Percentiles rank a stretch among this genome's conserved stretches.
Conservation (phyloP, 2,329 filamentous ascomycete genomes). For the Pseudocercospora fijiensis region DNA sequence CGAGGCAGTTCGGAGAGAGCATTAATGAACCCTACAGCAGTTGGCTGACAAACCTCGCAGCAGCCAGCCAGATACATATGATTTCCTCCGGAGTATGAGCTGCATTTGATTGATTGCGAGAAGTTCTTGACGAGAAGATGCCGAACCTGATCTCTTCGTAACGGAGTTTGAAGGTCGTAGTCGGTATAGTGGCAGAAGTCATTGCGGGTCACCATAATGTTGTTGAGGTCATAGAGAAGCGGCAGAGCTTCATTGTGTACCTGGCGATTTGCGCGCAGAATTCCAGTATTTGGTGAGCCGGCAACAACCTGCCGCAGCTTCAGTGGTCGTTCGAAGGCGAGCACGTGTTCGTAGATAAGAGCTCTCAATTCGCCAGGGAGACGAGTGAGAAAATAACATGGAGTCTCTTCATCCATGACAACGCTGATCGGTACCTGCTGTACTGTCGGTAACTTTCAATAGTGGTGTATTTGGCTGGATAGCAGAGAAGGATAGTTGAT, state of each 20-base stretch:
- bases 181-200: conserved; percentile 24
- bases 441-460: background rate
- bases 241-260: conserved; percentile 47
- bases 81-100: conserved; percentile 22
- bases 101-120: conserved; percentile 25
- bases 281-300: conserved; percentile 26
- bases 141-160: conserved; percentile 22
- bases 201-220: conserved; percentile 37
- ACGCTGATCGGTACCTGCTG: background rate
- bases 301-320: conserved; percentile 29
- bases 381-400: conserved; percentile 18
- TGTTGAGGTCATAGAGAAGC: conserved; percentile 48
- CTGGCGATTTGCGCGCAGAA: conserved; percentile 45
- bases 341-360: conserved; percentile 21
- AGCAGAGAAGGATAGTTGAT: background rate
- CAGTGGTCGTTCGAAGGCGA: conserved; percentile 21
- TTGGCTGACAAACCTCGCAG: conserved; percentile 22
- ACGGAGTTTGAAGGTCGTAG: conserved; percentile 19
- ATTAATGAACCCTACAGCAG: conserved; percentile 20
- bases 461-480: background rate
- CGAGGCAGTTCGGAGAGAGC: conserved; percentile 15
- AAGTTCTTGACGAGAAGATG: conserved; percentile 22
- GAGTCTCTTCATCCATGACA: background rate
- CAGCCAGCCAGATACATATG: conserved; percentile 22
- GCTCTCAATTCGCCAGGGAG: conserved; percentile 19